Evolutionary conservation across 163 green algal species (phyloP).

Genomic region (Scenedesmus sp.): DNA sequence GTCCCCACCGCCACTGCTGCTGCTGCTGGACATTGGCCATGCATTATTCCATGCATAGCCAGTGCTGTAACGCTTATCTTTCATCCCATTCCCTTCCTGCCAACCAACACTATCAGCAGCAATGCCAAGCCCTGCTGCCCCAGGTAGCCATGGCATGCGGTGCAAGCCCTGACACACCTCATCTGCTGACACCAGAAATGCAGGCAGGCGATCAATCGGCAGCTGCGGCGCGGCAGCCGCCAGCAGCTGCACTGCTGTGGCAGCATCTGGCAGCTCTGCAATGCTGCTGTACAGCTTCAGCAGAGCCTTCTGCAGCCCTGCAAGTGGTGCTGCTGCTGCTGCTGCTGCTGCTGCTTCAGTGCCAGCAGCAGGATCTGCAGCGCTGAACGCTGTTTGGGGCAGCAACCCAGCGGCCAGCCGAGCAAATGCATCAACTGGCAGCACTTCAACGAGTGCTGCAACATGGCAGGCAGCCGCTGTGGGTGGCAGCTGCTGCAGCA

Average conservation of each 20-base stretch:
- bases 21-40: not conserved
- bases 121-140: not conserved
- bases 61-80: not conserved
- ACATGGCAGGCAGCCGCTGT: not conserved
- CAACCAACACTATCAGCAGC: not conserved
- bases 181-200: not conserved
- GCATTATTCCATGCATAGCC: not conserved
- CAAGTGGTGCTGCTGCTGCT: not conserved
- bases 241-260: conserved; percentile 24
- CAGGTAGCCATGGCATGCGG: conserved; percentile 8
- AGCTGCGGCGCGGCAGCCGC: conserved; percentile 3
- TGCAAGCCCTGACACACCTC: not conserved
- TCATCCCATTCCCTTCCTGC: not conserved
- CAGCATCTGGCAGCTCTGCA: not conserved
- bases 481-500: not conserved
- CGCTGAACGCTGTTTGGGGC: not conserved
- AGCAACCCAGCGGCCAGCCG: conserved; percentile 12
- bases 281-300: not conserved
- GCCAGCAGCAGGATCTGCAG: not conserved
- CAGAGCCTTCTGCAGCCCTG: not conserved
- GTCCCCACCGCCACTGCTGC: not conserved
- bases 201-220: not conserved
- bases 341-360: not conserved
- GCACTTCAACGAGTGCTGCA: conserved; percentile 10
- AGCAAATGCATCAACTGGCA: conserved; percentile 20